Conservation (phyloP, 306 rosid species). For the Pueraria montana region DNA sequence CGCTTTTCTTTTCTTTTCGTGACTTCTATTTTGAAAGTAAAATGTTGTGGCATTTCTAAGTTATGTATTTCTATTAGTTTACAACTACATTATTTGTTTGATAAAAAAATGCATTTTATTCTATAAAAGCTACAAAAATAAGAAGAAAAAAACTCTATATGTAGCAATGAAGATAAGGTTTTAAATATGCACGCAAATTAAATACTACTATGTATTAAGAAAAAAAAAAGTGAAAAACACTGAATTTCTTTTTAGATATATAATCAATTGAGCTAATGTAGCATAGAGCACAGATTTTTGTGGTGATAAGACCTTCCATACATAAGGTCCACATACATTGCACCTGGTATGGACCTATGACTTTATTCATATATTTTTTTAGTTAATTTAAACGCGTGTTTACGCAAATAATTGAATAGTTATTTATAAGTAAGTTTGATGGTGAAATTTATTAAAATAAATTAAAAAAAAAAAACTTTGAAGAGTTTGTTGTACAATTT, state of each 20-base stretch:
- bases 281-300: not conserved
- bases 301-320: slow-evolving; percentile 28
- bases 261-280: not conserved
- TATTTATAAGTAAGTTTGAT: not conserved
- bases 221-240: not conserved
- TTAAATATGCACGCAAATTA: too few relatives aligned
- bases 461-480: not conserved
- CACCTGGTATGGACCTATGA: not conserved
- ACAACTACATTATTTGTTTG: too few relatives aligned
- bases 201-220: not conserved
- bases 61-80: too few relatives aligned
- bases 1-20: too few relatives aligned
- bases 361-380: not conserved
- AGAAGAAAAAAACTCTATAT: too few relatives aligned
- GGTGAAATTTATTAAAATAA: not conserved
- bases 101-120: too few relatives aligned
- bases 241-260: not conserved
- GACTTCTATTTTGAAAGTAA: too few relatives aligned
- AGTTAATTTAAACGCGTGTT: not conserved
- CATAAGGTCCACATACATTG: slow-evolving; percentile 24
- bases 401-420: not conserved
- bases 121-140: too few relatives aligned
- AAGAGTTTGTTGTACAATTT: not conserved
- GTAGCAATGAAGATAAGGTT: too few relatives aligned
- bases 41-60: too few relatives aligned